Conservation (phyloP, 768 basidiomycete genomes). For the Trametes meyenii region DNA sequence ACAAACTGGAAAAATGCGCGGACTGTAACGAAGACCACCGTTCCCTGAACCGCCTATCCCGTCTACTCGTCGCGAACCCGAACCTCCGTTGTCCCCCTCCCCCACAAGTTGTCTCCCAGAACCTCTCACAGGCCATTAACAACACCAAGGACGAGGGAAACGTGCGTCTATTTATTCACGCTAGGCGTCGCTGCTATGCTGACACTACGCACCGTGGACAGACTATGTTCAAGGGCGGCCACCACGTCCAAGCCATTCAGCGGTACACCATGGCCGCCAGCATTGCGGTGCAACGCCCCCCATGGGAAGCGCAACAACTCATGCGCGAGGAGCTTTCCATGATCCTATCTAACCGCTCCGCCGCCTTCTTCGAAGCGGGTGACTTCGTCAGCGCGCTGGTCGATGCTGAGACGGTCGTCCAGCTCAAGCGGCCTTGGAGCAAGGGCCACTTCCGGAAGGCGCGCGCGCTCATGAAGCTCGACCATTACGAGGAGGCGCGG, state of each 20-base stretch:
- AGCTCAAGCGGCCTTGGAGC: conserved; percentile 84
- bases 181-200: background rate
- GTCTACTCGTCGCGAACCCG: conserved; percentile 68
- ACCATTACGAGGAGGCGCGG: conserved; percentile 69
- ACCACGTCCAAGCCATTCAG: conserved; percentile 70
- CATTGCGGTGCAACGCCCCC: conserved; percentile 78
- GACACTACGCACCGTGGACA: conserved; percentile 37
- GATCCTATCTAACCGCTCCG: conserved; percentile 88
- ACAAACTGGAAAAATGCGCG: conserved; percentile 74
- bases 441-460: conserved; percentile 97
- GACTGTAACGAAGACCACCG: conserved; percentile 76
- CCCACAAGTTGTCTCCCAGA: conserved; percentile 71
- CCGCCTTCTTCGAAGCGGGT: conserved; percentile 76
- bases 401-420: conserved; percentile 90
- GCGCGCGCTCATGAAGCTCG: conserved; percentile 81
- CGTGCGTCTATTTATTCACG: conserved; percentile 49
- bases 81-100: conserved; percentile 81
- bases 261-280: conserved; percentile 80
- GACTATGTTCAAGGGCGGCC: conserved; percentile 77
- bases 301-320: conserved; percentile 84
- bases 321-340: conserved; percentile 91
- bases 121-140: conserved; percentile 73
- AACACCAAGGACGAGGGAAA: conserved; percentile 94
- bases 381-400: conserved; percentile 79
- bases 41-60: conserved; percentile 74